These are phyloP conservation scores for Tillandsia leiboldiana DNA, from an alignment of 176 grass and related monocot species.

Conservation along the genomic window DNA sequence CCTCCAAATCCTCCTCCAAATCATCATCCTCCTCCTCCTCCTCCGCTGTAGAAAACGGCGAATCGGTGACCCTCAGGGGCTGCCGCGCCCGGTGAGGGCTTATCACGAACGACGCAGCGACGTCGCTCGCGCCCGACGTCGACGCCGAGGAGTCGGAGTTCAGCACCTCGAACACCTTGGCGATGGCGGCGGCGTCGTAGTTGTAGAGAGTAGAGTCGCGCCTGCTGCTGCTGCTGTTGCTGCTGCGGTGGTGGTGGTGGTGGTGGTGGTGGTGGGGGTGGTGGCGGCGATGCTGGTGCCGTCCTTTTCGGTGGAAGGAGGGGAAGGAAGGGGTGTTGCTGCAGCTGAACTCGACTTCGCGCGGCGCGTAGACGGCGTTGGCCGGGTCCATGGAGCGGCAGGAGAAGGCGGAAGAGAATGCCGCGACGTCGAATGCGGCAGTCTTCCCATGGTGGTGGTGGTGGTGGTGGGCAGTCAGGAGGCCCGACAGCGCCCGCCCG, in stretches of 20 bases:
- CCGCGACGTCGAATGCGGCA: background rate
- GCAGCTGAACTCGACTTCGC: constrained; percentile 90
- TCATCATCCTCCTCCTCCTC: constrained; percentile 4
- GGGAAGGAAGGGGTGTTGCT: constrained; percentile 53
- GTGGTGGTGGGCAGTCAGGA: constrained; percentile 15
- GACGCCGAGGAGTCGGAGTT: constrained; percentile 14
- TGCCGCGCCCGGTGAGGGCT: background rate
- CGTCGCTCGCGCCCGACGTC: background rate
- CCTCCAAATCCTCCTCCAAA: constrained; percentile 27
- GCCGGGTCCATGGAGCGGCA: constrained; percentile 61
- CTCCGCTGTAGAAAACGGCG: constrained; percentile 24
- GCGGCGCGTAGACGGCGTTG: constrained; percentile 35
- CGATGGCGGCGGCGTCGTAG: constrained; percentile 19
- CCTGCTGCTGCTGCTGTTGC: constrained; percentile 11
- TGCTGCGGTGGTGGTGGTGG: background rate
- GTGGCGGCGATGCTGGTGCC: background rate
- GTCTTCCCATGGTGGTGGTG: background rate
- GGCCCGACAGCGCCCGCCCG: constrained; percentile 11
- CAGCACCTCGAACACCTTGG: constrained; percentile 45
- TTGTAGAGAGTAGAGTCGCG: constrained; percentile 1
- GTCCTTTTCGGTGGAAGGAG: constrained; percentile 13
- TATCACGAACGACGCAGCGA: background rate
- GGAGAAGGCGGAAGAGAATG: constrained; percentile 14
- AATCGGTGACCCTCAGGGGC: constrained; percentile 55
- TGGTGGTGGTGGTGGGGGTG: background rate